A percentile compares a stretch with the other conserved stretches of the same genome.
Conservation (phyloP, 495 filamentous ascomycete species). For the Saxispiralis lemnorum region DNA sequence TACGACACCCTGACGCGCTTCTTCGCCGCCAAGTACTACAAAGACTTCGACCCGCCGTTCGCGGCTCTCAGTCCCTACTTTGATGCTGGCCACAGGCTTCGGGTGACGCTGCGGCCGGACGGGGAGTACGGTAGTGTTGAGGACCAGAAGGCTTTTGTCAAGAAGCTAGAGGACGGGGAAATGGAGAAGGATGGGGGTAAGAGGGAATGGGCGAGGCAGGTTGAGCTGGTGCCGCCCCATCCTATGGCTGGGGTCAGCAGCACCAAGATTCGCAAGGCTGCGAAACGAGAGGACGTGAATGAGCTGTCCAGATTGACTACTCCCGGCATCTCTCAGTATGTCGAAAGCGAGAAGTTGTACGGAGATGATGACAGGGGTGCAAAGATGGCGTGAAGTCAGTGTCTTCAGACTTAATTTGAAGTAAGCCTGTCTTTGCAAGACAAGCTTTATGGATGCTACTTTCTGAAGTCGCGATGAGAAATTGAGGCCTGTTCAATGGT, state of each 20-base stretch:
- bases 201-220: constrained; percentile 48
- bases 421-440: too few species aligned
- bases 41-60: constrained; percentile 32
- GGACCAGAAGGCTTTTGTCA: constrained; percentile 22
- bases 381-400: constrained; percentile 18
- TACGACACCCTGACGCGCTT: constrained; percentile 80
- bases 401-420: too few species aligned
- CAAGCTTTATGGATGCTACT: too few species aligned
- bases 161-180: constrained; percentile 21
- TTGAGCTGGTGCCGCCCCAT: constrained; percentile 49
- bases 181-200: constrained; percentile 40
- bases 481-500: too few species aligned
- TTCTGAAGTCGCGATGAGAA: too few species aligned
- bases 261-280: constrained; percentile 56
- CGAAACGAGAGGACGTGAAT: constrained; percentile 32
- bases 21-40: constrained; percentile 72
- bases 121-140: constrained; percentile 24
- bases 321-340: constrained; percentile 41
- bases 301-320: constrained; percentile 47
- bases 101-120: constrained; percentile 54
- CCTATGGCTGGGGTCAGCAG: constrained; percentile 26
- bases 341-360: constrained; percentile 34
- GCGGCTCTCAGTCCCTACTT: constrained; percentile 49
- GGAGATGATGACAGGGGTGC: constrained; percentile 17
- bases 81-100: constrained; percentile 42